A percentile compares a stretch with the other conserved stretches of the same genome.
phyloP scores from a whole-genome alignment of 805 yeast species.

The Kazachstania martiniae region DNA sequence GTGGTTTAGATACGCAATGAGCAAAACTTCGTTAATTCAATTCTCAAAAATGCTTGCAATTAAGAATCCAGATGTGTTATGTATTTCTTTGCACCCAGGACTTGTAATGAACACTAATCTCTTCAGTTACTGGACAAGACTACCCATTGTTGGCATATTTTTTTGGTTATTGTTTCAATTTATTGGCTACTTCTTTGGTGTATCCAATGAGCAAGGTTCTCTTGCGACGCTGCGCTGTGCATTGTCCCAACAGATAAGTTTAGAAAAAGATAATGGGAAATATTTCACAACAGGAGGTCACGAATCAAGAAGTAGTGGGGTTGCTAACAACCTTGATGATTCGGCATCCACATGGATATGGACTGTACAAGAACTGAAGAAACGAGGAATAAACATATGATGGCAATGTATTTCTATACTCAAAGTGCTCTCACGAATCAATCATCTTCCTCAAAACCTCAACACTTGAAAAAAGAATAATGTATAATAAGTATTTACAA shows the following conservation, averaged over 20 bases:
- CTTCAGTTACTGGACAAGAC: conserved; percentile 65
- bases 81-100: conserved; percentile 72
- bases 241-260: conserved; percentile 38
- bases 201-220: conserved; percentile 60
- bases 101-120: conserved; percentile 73
- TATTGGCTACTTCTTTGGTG: conserved; percentile 61
- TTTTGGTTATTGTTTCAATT: conserved; percentile 65
- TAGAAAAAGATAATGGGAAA: conserved; percentile 55
- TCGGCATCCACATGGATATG: conserved; percentile 71
- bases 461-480: no score
- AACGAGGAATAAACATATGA: conserved; percentile 36
- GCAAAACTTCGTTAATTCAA: conserved; percentile 73
- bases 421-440: no score
- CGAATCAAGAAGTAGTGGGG: conserved; percentile 43
- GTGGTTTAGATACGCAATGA: conserved; percentile 67
- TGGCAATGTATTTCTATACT: no score
- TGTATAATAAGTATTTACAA: no score
- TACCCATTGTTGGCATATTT: conserved; percentile 65
- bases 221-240: conserved; percentile 55
- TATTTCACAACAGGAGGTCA: conserved; percentile 54
- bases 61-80: conserved; percentile 53
- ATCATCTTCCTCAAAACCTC: no score
- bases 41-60: conserved; percentile 52
- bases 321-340: conserved; percentile 47
- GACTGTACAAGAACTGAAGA: conserved; percentile 52